A percentile compares a stretch with the other conserved stretches of the same genome.
These are phyloP conservation scores for Alternaria sp. DNA, from an alignment of 2,329 filamentous ascomycete species.

Conservation along the genomic window DNA sequence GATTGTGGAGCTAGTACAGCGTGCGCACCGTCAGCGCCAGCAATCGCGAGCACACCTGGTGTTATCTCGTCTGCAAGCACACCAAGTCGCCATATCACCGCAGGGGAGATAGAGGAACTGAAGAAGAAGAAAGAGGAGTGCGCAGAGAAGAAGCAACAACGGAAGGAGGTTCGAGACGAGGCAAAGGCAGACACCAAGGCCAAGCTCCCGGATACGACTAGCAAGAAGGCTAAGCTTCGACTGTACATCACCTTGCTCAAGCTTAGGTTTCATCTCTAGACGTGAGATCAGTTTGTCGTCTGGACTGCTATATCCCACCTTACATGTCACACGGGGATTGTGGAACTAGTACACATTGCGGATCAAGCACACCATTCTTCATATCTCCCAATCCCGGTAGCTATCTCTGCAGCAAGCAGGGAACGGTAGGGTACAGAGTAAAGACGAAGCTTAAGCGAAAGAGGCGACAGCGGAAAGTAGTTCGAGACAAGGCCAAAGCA, in stretches of 20 bases:
- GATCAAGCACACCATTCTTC: neutral
- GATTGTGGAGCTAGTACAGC: neutral
- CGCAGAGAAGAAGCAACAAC: neutral
- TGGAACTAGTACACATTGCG: neutral
- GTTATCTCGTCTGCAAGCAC: neutral
- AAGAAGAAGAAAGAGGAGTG: neutral
- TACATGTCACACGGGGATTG: neutral
- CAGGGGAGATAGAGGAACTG: neutral
- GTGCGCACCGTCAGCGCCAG: neutral
- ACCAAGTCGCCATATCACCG: neutral
- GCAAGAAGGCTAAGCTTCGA: neutral
- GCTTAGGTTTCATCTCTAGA: neutral
- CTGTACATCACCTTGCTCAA: neutral
- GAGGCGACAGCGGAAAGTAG: neutral
- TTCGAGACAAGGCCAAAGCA: neutral
- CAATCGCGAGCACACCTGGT: neutral
- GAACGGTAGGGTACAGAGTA: too few species aligned
- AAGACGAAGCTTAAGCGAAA: neutral
- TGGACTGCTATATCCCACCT: neutral
- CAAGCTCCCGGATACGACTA: neutral
- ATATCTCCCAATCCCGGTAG: fast-evolving
- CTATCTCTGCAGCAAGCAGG: neutral
- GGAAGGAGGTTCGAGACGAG: neutral
- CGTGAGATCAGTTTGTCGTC: neutral
- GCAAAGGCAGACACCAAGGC: neutral